These are phyloP conservation scores for Cotoneaster glaucophyllus DNA, from an alignment of 306 rosid species.

Conservation along the genomic window DNA sequence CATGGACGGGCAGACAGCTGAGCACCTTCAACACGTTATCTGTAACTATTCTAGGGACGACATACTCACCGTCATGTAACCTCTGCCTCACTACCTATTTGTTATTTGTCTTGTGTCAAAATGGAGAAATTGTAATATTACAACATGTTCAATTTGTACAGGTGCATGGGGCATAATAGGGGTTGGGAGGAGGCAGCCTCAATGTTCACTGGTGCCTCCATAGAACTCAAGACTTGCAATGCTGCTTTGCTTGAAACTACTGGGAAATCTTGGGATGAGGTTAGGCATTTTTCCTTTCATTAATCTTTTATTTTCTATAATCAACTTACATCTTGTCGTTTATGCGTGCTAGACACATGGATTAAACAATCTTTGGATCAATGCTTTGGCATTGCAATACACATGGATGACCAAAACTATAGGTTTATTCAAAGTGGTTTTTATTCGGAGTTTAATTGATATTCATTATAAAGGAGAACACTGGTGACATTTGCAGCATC, in stretches of 20 bases:
- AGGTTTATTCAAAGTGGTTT: neutral
- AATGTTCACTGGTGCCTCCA: slow-evolving; percentile 73
- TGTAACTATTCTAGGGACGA: slow-evolving; percentile 72
- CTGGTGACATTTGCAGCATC: neutral
- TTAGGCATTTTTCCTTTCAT: slow-evolving; percentile 23
- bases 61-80: slow-evolving; percentile 79
- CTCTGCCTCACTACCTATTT: slow-evolving; percentile 4
- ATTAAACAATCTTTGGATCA: too few species aligned
- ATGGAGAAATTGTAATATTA: neutral
- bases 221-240: slow-evolving; percentile 83
- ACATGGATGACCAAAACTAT: too few species aligned
- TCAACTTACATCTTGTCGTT: neutral
- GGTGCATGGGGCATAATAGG: slow-evolving; percentile 99
- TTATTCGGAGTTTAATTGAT: neutral
- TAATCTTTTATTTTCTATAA: neutral
- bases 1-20: slow-evolving; percentile 99
- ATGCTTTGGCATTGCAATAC: too few species aligned
- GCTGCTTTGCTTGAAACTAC: slow-evolving; percentile 88
- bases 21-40: slow-evolving; percentile 77
- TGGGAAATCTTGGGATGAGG: slow-evolving; percentile 96
- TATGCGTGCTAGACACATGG: too few species aligned
- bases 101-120: neutral
- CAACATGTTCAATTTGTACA: slow-evolving; percentile 29
- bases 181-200: slow-evolving; percentile 99
- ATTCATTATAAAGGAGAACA: neutral